Conservation (phyloP, 768 basidiomycete genomes). For the Cystoderma amianthinum region DNA sequence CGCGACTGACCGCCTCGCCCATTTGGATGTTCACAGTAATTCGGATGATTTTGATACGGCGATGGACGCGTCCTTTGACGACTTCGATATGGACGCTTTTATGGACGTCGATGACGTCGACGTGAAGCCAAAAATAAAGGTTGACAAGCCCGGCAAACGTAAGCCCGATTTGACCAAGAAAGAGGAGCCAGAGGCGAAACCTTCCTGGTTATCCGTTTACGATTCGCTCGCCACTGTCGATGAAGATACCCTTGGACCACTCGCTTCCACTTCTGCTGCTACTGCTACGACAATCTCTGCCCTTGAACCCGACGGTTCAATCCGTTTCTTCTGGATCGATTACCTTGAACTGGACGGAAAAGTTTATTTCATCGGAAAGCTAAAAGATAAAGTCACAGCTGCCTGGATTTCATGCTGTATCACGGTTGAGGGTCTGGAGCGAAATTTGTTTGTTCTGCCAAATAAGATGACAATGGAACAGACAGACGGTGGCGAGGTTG, state of each 20-base stretch:
- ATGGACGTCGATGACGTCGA: slow-evolving; percentile 50
- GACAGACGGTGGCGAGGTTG: slow-evolving; percentile 49
- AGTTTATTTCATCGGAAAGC: slow-evolving; percentile 87
- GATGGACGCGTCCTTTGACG: slow-evolving; percentile 39
- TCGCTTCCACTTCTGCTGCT: slow-evolving; percentile 23
- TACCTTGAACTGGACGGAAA: slow-evolving; percentile 83
- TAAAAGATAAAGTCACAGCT: slow-evolving; percentile 66
- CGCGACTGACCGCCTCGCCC: slow-evolving; percentile 48
- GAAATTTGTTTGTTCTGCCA: slow-evolving; percentile 88
- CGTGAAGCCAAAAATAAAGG: slow-evolving; percentile 22
- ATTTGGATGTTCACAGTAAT: slow-evolving; percentile 51
- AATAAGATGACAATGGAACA: slow-evolving; percentile 55
- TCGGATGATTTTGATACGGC: slow-evolving; percentile 34
- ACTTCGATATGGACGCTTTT: slow-evolving; percentile 56
- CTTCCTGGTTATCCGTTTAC: slow-evolving; percentile 71
- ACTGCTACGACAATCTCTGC: slow-evolving; percentile 43
- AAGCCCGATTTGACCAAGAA: slow-evolving; percentile 20
- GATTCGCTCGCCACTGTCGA: slow-evolving; percentile 60
- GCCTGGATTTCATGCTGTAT: slow-evolving; percentile 83
- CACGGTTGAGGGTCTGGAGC: slow-evolving; percentile 76
- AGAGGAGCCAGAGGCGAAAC: slow-evolving; percentile 38
- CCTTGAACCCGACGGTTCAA: slow-evolving; percentile 76
- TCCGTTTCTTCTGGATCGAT: slow-evolving; percentile 96
- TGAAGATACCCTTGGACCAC: slow-evolving; percentile 53
- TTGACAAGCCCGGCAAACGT: slow-evolving; percentile 14